Percentiles rank a stretch among this genome's conserved stretches.
These are phyloP conservation scores for Dacryopinax primogenitus DNA, from an alignment of 768 basidiomycete species.

Conservation along the genomic window DNA sequence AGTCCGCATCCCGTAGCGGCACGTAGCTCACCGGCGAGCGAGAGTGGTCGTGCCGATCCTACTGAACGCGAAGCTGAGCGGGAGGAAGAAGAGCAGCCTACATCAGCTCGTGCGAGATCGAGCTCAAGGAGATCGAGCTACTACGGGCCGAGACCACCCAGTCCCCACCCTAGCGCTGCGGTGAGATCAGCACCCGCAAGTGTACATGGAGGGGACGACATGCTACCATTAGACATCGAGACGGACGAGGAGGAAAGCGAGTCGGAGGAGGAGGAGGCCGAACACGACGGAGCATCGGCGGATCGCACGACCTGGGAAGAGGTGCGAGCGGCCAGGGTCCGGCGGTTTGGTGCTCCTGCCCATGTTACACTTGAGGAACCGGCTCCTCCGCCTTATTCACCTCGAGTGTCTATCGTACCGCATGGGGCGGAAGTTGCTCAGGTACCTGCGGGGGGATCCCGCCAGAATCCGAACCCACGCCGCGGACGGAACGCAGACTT, in stretches of 20 bases:
- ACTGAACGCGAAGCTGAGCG: not conserved
- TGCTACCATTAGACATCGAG: not conserved
- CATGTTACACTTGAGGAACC: not conserved
- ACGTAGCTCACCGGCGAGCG: not conserved
- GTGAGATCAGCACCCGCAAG: not conserved
- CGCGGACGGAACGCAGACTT: not conserved
- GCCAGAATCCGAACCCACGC: too few species aligned
- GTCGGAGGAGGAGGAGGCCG: not conserved
- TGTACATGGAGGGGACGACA: not conserved
- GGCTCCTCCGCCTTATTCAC: not conserved
- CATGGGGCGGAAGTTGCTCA: slow-evolving; percentile 4
- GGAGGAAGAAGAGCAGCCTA: not conserved
- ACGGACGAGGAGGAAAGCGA: not conserved
- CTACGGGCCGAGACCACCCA: not conserved
- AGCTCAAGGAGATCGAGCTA: slow-evolving; percentile 4
- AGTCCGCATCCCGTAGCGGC: not conserved
- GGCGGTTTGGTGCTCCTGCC: not conserved
- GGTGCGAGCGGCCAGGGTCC: not conserved
- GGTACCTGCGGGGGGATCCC: not conserved
- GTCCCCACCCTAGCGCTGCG: not conserved
- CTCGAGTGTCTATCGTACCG: not conserved
- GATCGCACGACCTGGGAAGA: not conserved
- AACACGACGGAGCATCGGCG: not conserved
- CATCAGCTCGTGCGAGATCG: not conserved
- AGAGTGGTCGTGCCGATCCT: not conserved